Evolutionary conservation across 441 rosid species (phyloP), one percentile per base, ranked within the genome.

Genomic region (Populus hybrid): DNA sequence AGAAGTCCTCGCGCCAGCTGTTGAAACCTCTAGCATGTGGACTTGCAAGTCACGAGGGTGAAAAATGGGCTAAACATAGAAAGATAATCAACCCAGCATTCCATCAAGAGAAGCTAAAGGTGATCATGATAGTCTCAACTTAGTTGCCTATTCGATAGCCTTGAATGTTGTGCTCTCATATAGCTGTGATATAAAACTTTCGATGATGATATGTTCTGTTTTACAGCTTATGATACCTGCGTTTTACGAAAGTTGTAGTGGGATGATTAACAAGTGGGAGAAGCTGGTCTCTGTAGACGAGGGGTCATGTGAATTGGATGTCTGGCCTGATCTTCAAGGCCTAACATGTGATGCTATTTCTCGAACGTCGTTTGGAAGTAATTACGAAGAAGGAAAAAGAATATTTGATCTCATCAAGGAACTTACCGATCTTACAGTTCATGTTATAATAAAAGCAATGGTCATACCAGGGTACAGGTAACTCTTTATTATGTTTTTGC

Each of bases 221-320:
- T 38, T 71, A 20, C 74, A 77, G 80, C 53, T 77, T 63, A 70
- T 77, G 75, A 28, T 63, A 3, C 80, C 80, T 70, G 18, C 28
- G 8, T 38, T 77, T 6, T 24, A 71, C 28, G n/a, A 70, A 64
- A 70, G 75, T 46, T 77, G 80, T 20, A 71, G 26, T 26, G 59
- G 24, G 12, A 77, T 77, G 80, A 28, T 77, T n/a, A 57, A 70
- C n/a, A 77, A 38, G 1, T 77, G 80, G 80, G 69, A 71, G 40
- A 5, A 61, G 12, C 10, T 77, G 70, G 28, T 77, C 11, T 5
- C 40, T n/a, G 5, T 34, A 8, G 38, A 63, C 2, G 67, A 8
- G 6, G 24, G 26, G 35, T 64, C 40, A 14, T 23, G 70, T 1
- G 75, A 69, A 36, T 3, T 76, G 0, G 79, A 76, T 69, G 79